phyloP scores from a whole-genome alignment of 2,329 filamentous ascomycete genomes.

The Hymenoscyphus fraxineus region DNA sequence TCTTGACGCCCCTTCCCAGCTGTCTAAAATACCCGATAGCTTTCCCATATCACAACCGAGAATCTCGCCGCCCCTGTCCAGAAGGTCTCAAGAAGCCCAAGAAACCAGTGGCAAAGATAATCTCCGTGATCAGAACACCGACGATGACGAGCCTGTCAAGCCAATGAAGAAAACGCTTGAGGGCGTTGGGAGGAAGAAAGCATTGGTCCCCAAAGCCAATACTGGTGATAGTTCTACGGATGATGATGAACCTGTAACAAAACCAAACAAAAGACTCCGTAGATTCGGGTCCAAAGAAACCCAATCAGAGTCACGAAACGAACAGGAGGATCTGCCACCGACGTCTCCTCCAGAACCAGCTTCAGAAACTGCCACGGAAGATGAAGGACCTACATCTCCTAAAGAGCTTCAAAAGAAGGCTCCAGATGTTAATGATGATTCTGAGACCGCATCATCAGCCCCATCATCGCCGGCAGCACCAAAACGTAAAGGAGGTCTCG shows the following conservation, averaged over 20 bases:
- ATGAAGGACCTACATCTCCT: background rate
- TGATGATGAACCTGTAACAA: background rate
- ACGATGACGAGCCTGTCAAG: conserved; percentile 12
- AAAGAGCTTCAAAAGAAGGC: background rate
- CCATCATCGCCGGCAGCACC: conserved; percentile 3
- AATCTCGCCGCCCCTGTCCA: conserved; percentile 2
- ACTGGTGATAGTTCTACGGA: background rate
- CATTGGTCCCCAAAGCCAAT: background rate
- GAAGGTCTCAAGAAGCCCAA: conserved; percentile 16
- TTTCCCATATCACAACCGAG: conserved; percentile 23
- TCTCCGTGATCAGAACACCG: conserved; percentile 12
- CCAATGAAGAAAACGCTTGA: background rate
- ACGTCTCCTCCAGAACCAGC: background rate
- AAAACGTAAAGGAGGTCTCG: conserved; percentile 24
- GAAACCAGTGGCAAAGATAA: conserved; percentile 12
- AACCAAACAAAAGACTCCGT: background rate
- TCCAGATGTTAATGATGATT: background rate
- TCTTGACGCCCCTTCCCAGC: conserved; percentile 30
- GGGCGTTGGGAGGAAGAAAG: background rate
- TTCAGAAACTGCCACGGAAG: background rate
- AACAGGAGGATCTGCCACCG: conserved; percentile 6
- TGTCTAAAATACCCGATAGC: conserved; percentile 29
- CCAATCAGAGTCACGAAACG: background rate
- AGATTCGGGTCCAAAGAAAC: background rate
- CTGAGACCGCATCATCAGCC: background rate